These are phyloP conservation scores for Raphanus raphanistrum DNA, from an alignment of 345 rosid species.

Conservation along the genomic window DNA sequence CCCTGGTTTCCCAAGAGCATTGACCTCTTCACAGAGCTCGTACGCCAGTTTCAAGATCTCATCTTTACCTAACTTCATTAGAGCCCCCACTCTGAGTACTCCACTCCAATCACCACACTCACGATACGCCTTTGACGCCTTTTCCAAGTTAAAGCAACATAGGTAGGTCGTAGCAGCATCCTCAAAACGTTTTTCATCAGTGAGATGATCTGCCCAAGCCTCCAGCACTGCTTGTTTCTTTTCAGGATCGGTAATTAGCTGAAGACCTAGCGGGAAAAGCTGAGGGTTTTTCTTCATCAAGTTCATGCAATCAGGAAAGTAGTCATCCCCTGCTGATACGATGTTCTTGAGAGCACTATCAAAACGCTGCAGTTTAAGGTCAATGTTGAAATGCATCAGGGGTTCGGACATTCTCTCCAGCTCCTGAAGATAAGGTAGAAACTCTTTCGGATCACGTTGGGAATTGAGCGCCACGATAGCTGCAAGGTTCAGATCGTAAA, in stretches of 20 bases:
- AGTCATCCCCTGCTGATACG: slow-evolving; percentile 74
- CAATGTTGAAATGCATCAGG: slow-evolving; percentile 80
- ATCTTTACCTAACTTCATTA: slow-evolving; percentile 65
- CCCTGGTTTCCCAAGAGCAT: slow-evolving; percentile 88
- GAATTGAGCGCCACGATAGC: slow-evolving; percentile 98
- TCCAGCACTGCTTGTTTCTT: slow-evolving; percentile 68
- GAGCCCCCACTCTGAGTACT: slow-evolving; percentile 81
- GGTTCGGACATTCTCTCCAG: slow-evolving; percentile 65
- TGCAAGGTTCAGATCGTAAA: slow-evolving; percentile 92
- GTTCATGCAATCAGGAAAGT: slow-evolving; percentile 66
- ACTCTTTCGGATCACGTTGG: slow-evolving; percentile 94
- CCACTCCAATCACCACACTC: slow-evolving; percentile 90
- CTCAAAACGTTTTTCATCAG: slow-evolving; percentile 69
- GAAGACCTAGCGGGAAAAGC: slow-evolving; percentile 76
- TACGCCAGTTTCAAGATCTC: slow-evolving; percentile 73
- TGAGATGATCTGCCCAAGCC: slow-evolving; percentile 93
- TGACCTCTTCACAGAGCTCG: slow-evolving; percentile 91
- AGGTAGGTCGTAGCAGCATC: slow-evolving; percentile 86
- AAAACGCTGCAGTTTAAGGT: slow-evolving; percentile 70
- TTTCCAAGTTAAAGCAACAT: slow-evolving; percentile 70
- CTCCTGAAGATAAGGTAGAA: slow-evolving; percentile 92
- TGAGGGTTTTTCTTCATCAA: slow-evolving; percentile 80
- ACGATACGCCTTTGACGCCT: slow-evolving; percentile 88
- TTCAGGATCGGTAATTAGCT: slow-evolving; percentile 61
- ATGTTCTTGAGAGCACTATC: slow-evolving; percentile 90